Base-by-base conservation (phyloP, 2,329 filamentous ascomycete species). In the Hysterium pulicare region DNA sequence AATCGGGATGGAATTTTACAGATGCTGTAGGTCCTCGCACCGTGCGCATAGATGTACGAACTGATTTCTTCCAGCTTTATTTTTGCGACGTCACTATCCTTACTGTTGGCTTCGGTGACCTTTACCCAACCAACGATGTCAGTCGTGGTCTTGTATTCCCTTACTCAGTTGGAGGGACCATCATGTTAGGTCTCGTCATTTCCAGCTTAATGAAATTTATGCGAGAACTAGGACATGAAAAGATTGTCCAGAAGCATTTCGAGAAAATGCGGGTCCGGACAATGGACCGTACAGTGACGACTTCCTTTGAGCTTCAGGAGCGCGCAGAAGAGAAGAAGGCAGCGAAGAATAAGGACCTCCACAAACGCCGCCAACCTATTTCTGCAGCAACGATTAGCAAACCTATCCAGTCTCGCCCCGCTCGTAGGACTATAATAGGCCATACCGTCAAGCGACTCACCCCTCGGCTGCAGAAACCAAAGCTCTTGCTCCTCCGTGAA, bases 151-250 rank as follows among this genome's bases (percentile, higher is more conserved):
- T 96, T 2, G 72, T 95, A 22, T 84, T 95, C 40, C 90, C 90
- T 0, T 96, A 87, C 53, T 84, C 90, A 0, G 79, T 95, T 0
- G 74, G 90, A 5, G 90, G 90, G 2, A 84, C 93, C 43, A 86
- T 94, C 46, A 90, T 86, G 53, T 75, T 95, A 1, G 89, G 87
- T 79, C 73, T 95, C 19, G 84, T 94, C 42, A 84, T 95, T 19
- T 83, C 82, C 16, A 89, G 85, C 30, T 88, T 95, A 48, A 80
- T 87, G 24, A 86, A 74, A 33, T 84, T 84, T 46, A 77, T 77
- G 2, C 56, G 67, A 8, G 77, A 84, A 45, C 67, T 86, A 22
- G 77, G 79, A 19, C 71, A 78, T 37, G 76, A 82, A 47, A 83
- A 86, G 30, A 73, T 86, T 19, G 66, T 86, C 38, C 73, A 74